Percentiles rank a stretch among this genome's conserved stretches.
Evolutionary conservation across 2,329 filamentous ascomycete genomes (phyloP).

Genomic region (Alternaria burnsii): DNA sequence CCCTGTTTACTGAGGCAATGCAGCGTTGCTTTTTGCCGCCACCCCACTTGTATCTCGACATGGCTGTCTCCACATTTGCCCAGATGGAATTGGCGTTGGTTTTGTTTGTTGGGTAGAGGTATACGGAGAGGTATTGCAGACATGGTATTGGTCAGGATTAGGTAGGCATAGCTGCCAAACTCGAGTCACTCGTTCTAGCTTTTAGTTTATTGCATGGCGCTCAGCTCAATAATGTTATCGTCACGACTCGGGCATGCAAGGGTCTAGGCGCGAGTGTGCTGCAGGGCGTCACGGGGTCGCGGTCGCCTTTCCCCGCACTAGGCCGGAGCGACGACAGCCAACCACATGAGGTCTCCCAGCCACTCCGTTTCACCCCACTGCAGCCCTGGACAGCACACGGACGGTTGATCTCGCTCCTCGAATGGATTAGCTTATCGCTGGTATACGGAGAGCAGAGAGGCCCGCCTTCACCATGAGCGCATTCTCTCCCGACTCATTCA

Average conservation of each 20-base stretch:
- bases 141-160: neutral
- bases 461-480: constrained; percentile 17
- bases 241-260: neutral
- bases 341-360: constrained; percentile 36
- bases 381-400: constrained; percentile 36
- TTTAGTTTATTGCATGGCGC: neutral
- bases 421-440: constrained; percentile 23
- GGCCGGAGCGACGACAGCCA: constrained; percentile 25
- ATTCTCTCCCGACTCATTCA: constrained; percentile 4
- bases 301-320: constrained; percentile 27
- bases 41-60: neutral
- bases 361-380: constrained; percentile 43
- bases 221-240: no score
- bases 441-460: constrained; percentile 14
- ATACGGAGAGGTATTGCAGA: neutral
- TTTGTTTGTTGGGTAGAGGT: neutral
- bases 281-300: constrained; percentile 11
- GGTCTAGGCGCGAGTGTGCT: constrained; percentile 14
- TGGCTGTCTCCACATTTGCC: neutral
- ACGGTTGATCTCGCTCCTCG: constrained; percentile 22
- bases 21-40: constrained; percentile 1
- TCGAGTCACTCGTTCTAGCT: neutral
- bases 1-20: neutral
- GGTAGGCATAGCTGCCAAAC: neutral
- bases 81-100: neutral